Base-by-base conservation (phyloP, 2,329 filamentous ascomycete genomes). In the Didymella pinodella region DNA sequence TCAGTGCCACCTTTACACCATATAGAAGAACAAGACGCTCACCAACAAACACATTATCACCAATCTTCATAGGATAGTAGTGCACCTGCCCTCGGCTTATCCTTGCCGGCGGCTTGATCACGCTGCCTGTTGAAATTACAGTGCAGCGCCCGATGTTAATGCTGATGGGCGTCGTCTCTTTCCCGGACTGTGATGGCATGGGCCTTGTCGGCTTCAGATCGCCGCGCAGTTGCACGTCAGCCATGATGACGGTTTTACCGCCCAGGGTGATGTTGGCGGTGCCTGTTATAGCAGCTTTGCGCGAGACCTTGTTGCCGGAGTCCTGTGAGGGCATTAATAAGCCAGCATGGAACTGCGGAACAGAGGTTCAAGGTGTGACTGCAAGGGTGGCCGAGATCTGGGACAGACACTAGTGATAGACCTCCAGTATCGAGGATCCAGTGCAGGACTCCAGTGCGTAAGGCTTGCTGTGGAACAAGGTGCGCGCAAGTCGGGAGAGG, bases 231-330 rank as follows among this genome's bases (percentile, higher is more conserved):
- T 95, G 93, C 69, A 93, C 94, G 74, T 97, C 93, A 63, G 93
- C 90, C 83, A 97, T 93, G 73, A 99, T 96, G 63, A 98, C 92
- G 0, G 93, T 96, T 79, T 78, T 96, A 64, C 95, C 95, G 68
- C 93, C 95, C 2, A 99, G 90, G 79, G 97, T 97, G 79, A 99
- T 98, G 80, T 98, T 96, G 69, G 96, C 93, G 22, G 94, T 97
- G 71, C 95, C 95, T 72, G 96, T 91, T 68, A 99, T 92, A 75
- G 90, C 89, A 62, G 92, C 91, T 68, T 92, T 92, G 66, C 95
- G 92, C 38, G 93, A 94, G 71, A 99, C 95, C 82, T 98, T 98
- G 85, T 99, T 99, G 67, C 95, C 95, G 2, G 93, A 97, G 80
- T 98, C 94, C 93, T 96, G 50, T 6, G 29, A 25, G 12, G 26